phyloP scores from a whole-genome alignment of 2,329 filamentous ascomycete species.

The Penicillium olsonii region DNA sequence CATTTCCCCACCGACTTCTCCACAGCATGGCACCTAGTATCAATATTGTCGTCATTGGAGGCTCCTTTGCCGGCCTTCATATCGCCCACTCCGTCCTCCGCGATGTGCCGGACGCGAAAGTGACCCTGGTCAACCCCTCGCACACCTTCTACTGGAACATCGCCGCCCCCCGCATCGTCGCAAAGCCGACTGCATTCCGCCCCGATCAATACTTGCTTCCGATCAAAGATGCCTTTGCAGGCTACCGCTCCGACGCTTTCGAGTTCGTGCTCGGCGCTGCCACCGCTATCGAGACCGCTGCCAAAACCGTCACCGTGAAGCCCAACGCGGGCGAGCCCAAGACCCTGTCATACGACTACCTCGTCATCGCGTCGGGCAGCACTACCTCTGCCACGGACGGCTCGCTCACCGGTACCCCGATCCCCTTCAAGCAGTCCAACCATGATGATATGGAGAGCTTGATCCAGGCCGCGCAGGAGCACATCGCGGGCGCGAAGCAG shows the following conservation, averaged over 20 bases:
- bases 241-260: slow-evolving; percentile 51
- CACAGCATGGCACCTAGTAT: slow-evolving; percentile 20
- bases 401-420: slow-evolving; percentile 26
- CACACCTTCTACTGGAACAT: slow-evolving; percentile 56
- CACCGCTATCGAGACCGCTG: slow-evolving; percentile 47
- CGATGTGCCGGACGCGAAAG: slow-evolving; percentile 40
- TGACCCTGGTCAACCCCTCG: slow-evolving; percentile 58
- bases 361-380: slow-evolving; percentile 59
- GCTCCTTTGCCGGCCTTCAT: slow-evolving; percentile 36
- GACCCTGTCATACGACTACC: slow-evolving; percentile 52
- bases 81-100: slow-evolving; percentile 42
- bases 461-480: slow-evolving; percentile 37
- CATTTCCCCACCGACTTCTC: background rate
- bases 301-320: slow-evolving; percentile 48
- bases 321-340: slow-evolving; percentile 30
- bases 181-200: slow-evolving; percentile 50
- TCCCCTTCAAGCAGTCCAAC: slow-evolving; percentile 48
- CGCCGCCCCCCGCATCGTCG: slow-evolving; percentile 56
- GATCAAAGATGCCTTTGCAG: slow-evolving; percentile 52
- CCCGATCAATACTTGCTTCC: slow-evolving; percentile 52
- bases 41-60: slow-evolving; percentile 41
- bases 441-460: slow-evolving; percentile 37
- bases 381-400: slow-evolving; percentile 46
- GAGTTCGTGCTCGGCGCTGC: slow-evolving; percentile 55
- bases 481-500: slow-evolving; percentile 40